Conservation (phyloP, 2,329 filamentous ascomycete genomes). For the Purpureocillium takamizusanense region DNA sequence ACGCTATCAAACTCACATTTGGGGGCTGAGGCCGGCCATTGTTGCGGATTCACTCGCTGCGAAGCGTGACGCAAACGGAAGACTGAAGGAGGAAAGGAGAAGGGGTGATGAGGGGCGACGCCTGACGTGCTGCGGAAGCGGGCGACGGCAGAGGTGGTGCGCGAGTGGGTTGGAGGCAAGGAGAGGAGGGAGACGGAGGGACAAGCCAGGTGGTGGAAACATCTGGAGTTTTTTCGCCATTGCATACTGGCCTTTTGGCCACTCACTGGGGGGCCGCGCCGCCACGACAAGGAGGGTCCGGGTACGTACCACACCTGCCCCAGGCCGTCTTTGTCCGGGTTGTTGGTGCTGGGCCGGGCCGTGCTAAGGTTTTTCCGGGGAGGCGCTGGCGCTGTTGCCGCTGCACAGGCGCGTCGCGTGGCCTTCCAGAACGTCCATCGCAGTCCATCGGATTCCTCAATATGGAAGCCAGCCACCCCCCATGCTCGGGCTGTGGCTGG, state of each 20-base stretch:
- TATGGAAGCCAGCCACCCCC: too few species aligned
- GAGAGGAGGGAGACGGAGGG: constrained; percentile 1
- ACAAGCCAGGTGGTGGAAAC: neutral
- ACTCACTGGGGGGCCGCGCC: neutral
- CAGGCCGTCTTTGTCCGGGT: too few species aligned
- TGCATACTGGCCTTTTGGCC: constrained; percentile 17
- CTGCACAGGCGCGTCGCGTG: too few species aligned
- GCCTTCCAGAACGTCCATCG: too few species aligned
- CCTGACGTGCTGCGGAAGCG: neutral
- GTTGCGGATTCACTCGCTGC: constrained; percentile 19
- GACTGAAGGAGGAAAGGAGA: constrained; percentile 1
- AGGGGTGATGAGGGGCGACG: neutral
- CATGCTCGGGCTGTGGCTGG: too few species aligned
- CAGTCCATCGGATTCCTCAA: too few species aligned
- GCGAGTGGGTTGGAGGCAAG: neutral
- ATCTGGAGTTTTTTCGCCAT: constrained; percentile 6
- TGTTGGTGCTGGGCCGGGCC: too few species aligned
- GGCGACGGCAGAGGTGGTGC: neutral
- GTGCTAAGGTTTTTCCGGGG: too few species aligned
- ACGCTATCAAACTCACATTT: constrained; percentile 41
- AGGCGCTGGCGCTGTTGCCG: too few species aligned
- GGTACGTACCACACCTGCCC: neutral
- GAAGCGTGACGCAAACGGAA: neutral
- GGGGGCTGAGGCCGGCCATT: constrained; percentile 54
- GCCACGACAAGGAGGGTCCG: neutral